phyloP scores from a whole-genome alignment of 768 basidiomycete species.

The Russula sp. region DNA sequence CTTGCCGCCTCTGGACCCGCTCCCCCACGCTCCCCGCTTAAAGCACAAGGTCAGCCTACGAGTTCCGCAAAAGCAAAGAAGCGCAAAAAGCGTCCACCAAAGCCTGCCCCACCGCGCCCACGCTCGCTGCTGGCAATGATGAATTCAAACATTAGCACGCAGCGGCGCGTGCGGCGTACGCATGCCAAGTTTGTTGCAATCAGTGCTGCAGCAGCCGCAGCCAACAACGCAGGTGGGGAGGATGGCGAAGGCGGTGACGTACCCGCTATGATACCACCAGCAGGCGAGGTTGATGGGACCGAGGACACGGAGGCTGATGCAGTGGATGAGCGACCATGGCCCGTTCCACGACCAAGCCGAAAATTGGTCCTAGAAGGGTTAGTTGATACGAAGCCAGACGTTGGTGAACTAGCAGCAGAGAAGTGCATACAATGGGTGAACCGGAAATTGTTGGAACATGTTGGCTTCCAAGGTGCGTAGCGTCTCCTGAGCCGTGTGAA shows the following conservation, averaged over 20 bases:
- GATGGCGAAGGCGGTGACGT: conserved; percentile 21
- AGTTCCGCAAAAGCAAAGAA: conserved; percentile 20
- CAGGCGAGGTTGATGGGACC: conserved; percentile 20
- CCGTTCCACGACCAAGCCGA: conserved; percentile 12
- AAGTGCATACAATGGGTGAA: conserved; percentile 69
- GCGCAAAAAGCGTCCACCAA: conserved; percentile 34
- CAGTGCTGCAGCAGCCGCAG: conserved; percentile 31
- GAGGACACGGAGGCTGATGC: conserved; percentile 42
- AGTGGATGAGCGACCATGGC: conserved; percentile 59
- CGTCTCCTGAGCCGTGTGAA: background rate
- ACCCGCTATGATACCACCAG: background rate
- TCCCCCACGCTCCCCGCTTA: conserved; percentile 22
- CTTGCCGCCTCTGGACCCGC: conserved; percentile 19
- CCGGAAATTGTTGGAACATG: conserved; percentile 77
- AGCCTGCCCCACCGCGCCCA: conserved; percentile 16
- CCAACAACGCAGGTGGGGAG: conserved; percentile 28
- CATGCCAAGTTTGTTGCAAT: conserved; percentile 65
- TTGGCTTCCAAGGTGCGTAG: conserved; percentile 79
- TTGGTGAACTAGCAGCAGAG: conserved; percentile 52
- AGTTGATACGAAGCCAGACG: conserved; percentile 33
- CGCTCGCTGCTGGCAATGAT: conserved; percentile 55
- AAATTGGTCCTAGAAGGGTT: conserved; percentile 18
- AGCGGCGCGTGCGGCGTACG: conserved; percentile 64
- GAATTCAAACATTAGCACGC: conserved; percentile 69
- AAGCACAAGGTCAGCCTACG: conserved; percentile 21